These are phyloP conservation scores for Dactylonectria estremocensis DNA, from an alignment of 2,329 filamentous ascomycete species.

Conservation along the genomic window DNA sequence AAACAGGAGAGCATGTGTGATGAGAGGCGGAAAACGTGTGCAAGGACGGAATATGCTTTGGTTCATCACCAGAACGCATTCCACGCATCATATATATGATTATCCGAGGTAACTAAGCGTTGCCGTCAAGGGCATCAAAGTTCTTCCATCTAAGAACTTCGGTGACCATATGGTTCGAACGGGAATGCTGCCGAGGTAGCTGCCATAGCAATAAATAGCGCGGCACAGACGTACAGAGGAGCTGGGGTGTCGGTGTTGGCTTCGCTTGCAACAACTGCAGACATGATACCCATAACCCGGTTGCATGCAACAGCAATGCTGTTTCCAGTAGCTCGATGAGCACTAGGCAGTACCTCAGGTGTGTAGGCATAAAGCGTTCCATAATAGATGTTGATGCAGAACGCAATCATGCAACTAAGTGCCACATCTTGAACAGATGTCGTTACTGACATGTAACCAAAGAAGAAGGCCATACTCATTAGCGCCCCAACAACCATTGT, in stretches of 20 bases:
- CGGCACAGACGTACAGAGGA: slow-evolving; percentile 79
- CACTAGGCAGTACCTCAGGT: slow-evolving; percentile 74
- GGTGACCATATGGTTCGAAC: slow-evolving; percentile 73
- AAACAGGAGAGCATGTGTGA: too few species aligned
- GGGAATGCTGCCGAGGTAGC: slow-evolving; percentile 72
- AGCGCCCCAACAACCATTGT: slow-evolving; percentile 78
- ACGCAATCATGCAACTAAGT: slow-evolving; percentile 78
- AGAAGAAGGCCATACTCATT: slow-evolving; percentile 80
- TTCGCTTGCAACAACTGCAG: slow-evolving; percentile 76
- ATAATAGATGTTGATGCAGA: slow-evolving; percentile 81
- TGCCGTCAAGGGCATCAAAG: too few species aligned
- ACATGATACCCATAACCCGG: slow-evolving; percentile 81
- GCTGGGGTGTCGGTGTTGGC: slow-evolving; percentile 73
- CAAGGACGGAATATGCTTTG: too few species aligned
- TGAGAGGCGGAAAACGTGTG: too few species aligned
- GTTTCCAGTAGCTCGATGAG: slow-evolving; percentile 82
- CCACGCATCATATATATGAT: too few species aligned
- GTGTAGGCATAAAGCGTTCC: slow-evolving; percentile 77
- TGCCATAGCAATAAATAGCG: slow-evolving; percentile 75
- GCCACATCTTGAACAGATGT: slow-evolving; percentile 75
- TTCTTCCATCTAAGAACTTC: slow-evolving; percentile 48
- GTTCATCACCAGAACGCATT: too few species aligned
- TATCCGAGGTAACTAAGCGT: too few species aligned
- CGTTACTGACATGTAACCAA: slow-evolving; percentile 79
- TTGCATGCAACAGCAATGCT: slow-evolving; percentile 80